Percentiles rank a stretch among this genome's conserved stretches.
These are phyloP conservation scores for Podila clonocystis DNA, from an alignment of 192 early-diverging fungal genomes.

Conservation along the genomic window DNA sequence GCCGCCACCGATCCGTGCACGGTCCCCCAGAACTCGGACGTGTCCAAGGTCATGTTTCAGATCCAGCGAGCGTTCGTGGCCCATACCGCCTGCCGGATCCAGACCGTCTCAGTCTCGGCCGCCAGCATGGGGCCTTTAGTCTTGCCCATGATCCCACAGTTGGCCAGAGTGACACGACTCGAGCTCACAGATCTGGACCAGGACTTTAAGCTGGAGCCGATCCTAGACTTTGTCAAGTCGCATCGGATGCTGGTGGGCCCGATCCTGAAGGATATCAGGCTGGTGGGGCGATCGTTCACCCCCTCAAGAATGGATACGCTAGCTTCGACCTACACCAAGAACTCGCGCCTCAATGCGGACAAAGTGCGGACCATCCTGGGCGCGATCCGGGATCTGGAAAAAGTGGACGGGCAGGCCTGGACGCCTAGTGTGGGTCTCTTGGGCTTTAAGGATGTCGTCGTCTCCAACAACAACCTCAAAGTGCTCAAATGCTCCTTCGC, in stretches of 20 bases:
- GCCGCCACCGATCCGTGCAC: conserved; percentile 4
- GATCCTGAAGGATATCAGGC: conserved; percentile 13
- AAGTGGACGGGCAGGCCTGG: conserved; percentile 13
- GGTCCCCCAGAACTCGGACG: conserved; percentile 20
- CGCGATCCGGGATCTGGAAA: conserved; percentile 17
- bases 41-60: conserved; percentile 28
- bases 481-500: conserved; percentile 9
- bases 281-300: background rate
- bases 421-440: too few species aligned
- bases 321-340: too few species aligned
- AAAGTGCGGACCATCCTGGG: conserved; percentile 1
- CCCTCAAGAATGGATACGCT: background rate
- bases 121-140: conserved; percentile 1
- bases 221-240: conserved; percentile 34
- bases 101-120: conserved; percentile 18
- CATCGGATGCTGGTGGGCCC: conserved; percentile 42
- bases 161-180: conserved; percentile 17
- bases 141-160: conserved; percentile 13
- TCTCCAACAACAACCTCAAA: too few species aligned
- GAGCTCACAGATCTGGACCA: conserved; percentile 36
- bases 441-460: too few species aligned
- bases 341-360: background rate
- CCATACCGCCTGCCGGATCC: conserved; percentile 19
- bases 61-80: conserved; percentile 35
- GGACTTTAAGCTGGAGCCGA: conserved; percentile 14